Evolutionary conservation across 208 protist genomes (phyloP).

Genomic region (Leishmania braziliensis): DNA sequence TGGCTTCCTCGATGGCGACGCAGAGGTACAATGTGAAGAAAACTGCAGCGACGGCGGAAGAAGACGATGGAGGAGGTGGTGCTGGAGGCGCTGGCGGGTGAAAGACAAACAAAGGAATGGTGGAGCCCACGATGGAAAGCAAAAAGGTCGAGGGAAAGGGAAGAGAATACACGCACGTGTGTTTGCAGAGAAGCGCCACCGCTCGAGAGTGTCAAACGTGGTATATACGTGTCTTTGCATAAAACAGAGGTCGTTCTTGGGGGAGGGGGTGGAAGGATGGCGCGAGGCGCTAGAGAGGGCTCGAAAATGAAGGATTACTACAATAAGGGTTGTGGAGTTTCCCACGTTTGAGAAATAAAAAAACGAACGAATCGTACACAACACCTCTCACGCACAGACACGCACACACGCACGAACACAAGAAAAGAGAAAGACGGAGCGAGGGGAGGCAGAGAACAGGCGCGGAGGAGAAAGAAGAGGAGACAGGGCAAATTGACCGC

Average conservation of each 20-base stretch:
- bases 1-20: background rate
- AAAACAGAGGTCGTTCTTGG: background rate
- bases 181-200: too few relatives aligned
- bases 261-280: background rate
- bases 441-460: background rate
- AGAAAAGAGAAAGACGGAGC: background rate
- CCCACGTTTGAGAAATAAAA: background rate
- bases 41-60: background rate
- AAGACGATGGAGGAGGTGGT: background rate
- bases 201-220: background rate
- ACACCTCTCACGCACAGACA: background rate
- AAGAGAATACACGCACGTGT: background rate
- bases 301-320: background rate
- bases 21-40: background rate
- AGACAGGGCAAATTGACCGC: background rate
- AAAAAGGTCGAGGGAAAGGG: background rate
- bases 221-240: background rate
- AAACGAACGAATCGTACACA: background rate
- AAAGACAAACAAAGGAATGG: background rate
- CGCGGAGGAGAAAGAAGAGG: background rate
- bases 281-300: too few relatives aligned
- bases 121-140: background rate
- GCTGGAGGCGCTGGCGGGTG: background rate
- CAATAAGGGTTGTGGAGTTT: conserved; percentile 6
- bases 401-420: background rate